Percentiles rank a stretch among this genome's conserved stretches.
phyloP scores from a whole-genome alignment of 176 grass and related monocot species.

The Thinopyrum elongatum region DNA sequence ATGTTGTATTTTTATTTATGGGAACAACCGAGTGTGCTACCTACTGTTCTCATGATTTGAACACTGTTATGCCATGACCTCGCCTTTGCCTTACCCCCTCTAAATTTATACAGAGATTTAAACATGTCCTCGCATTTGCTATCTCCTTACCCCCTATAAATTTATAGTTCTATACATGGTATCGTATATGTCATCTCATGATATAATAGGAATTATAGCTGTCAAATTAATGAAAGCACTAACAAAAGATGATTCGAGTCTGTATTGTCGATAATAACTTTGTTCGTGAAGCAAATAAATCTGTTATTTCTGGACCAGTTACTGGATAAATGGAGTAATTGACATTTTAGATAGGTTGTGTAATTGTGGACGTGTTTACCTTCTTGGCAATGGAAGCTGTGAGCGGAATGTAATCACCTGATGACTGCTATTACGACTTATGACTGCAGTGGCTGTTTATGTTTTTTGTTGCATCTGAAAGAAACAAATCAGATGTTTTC shows the following conservation, averaged over 20 bases:
- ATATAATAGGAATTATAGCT: neutral
- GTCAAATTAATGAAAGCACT: neutral
- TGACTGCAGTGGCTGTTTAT: neutral
- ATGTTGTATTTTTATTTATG: neutral
- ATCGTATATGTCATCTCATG: neutral
- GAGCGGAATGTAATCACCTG: conserved; percentile 9
- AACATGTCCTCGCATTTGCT: neutral
- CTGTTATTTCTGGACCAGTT: neutral
- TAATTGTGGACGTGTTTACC: neutral
- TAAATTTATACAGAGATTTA: neutral
- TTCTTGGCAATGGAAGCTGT: neutral
- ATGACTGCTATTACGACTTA: conserved; percentile 16
- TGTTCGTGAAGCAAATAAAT: conserved; percentile 5
- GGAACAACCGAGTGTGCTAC: neutral
- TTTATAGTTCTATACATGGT: neutral
- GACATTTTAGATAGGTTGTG: neutral
- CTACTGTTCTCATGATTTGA: conserved; percentile 12
- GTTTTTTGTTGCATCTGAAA: conserved; percentile 15
- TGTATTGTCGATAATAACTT: neutral
- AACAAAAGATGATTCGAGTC: conserved; percentile 2
- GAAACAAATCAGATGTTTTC: neutral
- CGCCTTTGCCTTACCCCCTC: neutral
- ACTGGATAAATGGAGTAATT: neutral
- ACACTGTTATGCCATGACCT: conserved; percentile 1
- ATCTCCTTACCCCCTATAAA: neutral